These are phyloP conservation scores for Auricularia sp. DNA, from an alignment of 768 basidiomycete species.

Conservation along the genomic window DNA sequence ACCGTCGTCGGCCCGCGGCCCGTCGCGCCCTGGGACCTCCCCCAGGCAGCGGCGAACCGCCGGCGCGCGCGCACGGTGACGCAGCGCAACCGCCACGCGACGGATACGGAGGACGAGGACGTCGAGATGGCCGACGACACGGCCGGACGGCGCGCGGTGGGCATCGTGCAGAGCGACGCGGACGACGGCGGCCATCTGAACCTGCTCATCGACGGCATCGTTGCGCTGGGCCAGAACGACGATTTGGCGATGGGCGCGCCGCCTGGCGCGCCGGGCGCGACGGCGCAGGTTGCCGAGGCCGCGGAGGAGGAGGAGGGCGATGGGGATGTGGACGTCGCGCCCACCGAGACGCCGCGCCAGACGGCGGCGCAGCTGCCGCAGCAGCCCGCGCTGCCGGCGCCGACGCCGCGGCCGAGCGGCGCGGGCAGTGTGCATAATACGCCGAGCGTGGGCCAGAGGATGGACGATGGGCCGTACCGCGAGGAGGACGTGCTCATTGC, in stretches of 20 bases:
- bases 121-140: constrained; percentile 13
- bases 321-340: constrained; percentile 5
- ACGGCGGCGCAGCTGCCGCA: background rate
- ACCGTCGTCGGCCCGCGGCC: constrained; percentile 57
- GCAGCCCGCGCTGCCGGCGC: background rate
- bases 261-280: constrained; percentile 80
- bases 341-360: background rate
- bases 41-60: background rate
- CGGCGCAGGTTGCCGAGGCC: background rate
- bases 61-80: constrained; percentile 11
- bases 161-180: constrained; percentile 6
- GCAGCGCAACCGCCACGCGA: constrained; percentile 36
- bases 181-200: constrained; percentile 7
- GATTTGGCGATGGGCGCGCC: constrained; percentile 87
- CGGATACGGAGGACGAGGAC: constrained; percentile 71
- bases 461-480: constrained; percentile 60
- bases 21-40: constrained; percentile 38
- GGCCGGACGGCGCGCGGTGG: background rate
- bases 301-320: constrained; percentile 20
- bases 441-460: background rate
- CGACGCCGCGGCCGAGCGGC: background rate
- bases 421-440: background rate
- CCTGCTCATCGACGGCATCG: constrained; percentile 54
- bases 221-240: constrained; percentile 62
- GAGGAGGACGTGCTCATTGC: constrained; percentile 91